Evolutionary conservation across 2,329 filamentous ascomycete genomes (phyloP).

Genomic region (Madurella fahalii): DNA sequence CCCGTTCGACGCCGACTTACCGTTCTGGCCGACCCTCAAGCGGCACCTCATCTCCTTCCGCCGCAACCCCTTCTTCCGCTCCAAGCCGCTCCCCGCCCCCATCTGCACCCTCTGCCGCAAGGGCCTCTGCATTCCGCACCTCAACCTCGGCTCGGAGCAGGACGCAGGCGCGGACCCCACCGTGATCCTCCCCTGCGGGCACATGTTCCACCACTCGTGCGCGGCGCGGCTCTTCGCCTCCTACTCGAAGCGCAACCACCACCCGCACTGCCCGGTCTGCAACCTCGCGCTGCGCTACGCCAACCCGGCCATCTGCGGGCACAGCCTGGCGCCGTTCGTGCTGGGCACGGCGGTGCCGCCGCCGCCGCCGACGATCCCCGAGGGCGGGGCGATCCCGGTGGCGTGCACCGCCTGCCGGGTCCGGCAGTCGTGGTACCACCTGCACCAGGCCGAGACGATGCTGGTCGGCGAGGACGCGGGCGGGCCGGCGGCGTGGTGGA

Average conservation of each 20-base stretch:
- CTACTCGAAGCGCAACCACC: neutral
- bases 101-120: neutral
- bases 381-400: neutral
- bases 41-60: too few relatives aligned
- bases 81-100: too few relatives aligned
- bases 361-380: neutral
- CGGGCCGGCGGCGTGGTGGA: neutral
- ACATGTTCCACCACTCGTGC: neutral
- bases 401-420: neutral
- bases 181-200: constrained; percentile 61
- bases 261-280: neutral
- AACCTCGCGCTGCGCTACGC: neutral
- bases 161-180: neutral
- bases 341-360: neutral
- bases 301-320: neutral
- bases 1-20: too few relatives aligned
- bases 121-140: neutral
- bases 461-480: neutral
- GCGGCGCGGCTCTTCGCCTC: neutral
- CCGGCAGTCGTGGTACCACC: neutral
- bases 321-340: neutral
- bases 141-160: neutral
- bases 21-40: too few relatives aligned
- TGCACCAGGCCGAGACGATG: neutral
- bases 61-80: too few relatives aligned